phyloP scores from a whole-genome alignment of 176 grass and related monocot genomes.

The Carex cristatella region DNA sequence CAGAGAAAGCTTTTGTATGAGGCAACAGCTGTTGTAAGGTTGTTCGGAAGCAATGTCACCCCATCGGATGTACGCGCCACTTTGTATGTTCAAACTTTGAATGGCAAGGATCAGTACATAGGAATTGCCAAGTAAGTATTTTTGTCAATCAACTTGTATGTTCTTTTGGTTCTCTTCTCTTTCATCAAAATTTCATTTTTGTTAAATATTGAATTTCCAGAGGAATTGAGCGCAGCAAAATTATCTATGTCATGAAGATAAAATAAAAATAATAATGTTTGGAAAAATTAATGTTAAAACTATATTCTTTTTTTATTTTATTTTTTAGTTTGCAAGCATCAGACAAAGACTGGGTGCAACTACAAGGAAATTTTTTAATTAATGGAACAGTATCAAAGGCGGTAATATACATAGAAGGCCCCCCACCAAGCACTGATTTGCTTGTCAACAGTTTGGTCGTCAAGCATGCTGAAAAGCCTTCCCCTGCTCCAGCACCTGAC shows the following conservation, averaged over 20 bases:
- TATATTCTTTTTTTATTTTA: background rate
- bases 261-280: background rate
- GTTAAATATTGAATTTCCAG: background rate
- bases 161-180: background rate
- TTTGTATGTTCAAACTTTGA: slow-evolving; percentile 42
- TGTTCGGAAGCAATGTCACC: slow-evolving; percentile 20
- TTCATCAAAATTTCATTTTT: background rate
- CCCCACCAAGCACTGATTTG: slow-evolving; percentile 51
- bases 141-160: background rate
- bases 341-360: slow-evolving; percentile 75
- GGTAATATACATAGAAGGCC: slow-evolving; percentile 70
- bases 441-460: slow-evolving; percentile 63
- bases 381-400: slow-evolving; percentile 56
- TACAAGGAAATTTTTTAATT: slow-evolving; percentile 74
- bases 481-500: slow-evolving; percentile 52
- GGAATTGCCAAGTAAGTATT: slow-evolving; percentile 47
- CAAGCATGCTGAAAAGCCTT: slow-evolving; percentile 58
- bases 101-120: slow-evolving; percentile 82
- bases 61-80: slow-evolving; percentile 56
- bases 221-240: background rate
- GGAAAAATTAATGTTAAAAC: background rate
- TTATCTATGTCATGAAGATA: background rate
- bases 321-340: slow-evolving; percentile 44
- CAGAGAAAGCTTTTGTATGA: slow-evolving; percentile 68
- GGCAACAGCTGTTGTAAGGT: slow-evolving; percentile 48